Base-by-base conservation (phyloP, 2,329 filamentous ascomycete genomes). In the Byssoonygena ceratinophila region DNA sequence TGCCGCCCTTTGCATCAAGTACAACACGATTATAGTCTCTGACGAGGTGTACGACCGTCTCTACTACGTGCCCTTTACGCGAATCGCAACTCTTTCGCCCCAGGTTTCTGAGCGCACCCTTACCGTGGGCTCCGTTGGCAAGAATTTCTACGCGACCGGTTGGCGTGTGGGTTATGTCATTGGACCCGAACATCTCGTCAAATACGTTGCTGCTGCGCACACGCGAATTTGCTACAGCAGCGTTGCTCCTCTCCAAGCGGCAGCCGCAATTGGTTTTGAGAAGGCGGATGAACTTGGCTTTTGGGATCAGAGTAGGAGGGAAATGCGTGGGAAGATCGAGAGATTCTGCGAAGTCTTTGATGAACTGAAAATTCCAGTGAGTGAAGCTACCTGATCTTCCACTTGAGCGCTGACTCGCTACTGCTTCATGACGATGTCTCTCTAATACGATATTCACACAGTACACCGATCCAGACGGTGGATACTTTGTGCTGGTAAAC, bases 161-260 rank as follows among this genome's bases (percentile, higher is more conserved):
- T 98, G 92, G 92, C 83, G 92, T 54, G 90, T 97, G 59, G 87
- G 92, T 52, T 98, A 91, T 82, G 75, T 98, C 34, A 92, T 97
- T 64, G 92, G 92, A 0, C 88, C 87, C 0, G 80, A 87, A 50
- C 80, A 95, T 56, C 75, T 97, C 49, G 89, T 97, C 71, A 85
- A 94, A 66, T 87, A 95, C 66, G 91, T 95, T 31, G 82, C 86
- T 9, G 88, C 88, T 16, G 92, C 92, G 0, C 92, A 98, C 68
- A 97, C 91, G 0, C 81, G 91, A 51, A 97, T 98, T 65, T 97
- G 92, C 76, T 98, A 92, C 74, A 89, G 85, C 47, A 90, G 86
- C 41, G 90, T 96, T 4, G 94, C 87, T 14, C 92, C 92, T 0
- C 77, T 97, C 1, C 92, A 98, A 67, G 92, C 97, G 71, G 92